Evolutionary conservation across 306 rosid species (phyloP).

Genomic region (Quercus variabilis): DNA sequence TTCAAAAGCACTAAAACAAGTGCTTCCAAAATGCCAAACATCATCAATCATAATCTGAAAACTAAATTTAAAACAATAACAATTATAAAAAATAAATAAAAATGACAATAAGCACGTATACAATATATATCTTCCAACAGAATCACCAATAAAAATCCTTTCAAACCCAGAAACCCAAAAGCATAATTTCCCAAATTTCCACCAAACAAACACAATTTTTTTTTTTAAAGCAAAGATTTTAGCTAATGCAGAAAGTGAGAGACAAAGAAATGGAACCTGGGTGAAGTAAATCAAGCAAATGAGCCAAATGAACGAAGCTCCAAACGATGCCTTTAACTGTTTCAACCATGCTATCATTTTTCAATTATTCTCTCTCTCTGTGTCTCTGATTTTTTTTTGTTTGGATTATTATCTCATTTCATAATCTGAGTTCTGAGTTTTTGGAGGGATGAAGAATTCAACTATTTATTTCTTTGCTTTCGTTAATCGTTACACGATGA

Average conservation of each 20-base stretch:
- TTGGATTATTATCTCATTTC: background rate
- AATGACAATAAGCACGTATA: too few relatives aligned
- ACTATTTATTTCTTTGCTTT: background rate
- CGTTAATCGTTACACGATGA: too few relatives aligned
- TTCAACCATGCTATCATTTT: conserved; percentile 67
- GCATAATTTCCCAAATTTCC: conserved; percentile 14
- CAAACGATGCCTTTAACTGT: conserved; percentile 54
- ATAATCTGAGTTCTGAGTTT: background rate
- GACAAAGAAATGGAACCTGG: conserved; percentile 47
- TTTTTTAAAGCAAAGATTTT: background rate
- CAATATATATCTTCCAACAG: too few relatives aligned
- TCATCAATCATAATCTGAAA: background rate
- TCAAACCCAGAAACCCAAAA: conserved; percentile 14
- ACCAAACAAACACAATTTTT: background rate
- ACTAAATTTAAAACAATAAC: too few relatives aligned
- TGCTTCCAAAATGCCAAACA: background rate
- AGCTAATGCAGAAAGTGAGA: background rate
- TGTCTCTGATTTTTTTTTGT: background rate
- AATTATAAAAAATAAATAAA: too few relatives aligned
- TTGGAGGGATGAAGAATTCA: conserved; percentile 8
- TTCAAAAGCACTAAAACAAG: background rate
- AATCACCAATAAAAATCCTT: too few relatives aligned
- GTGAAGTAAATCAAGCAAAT: conserved; percentile 88
- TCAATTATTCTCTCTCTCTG: background rate
- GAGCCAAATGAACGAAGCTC: conserved; percentile 73